Evolutionary conservation across 1,139 yeast species (phyloP).

Genomic region (Zhuliangozyma blackwelliae): DNA sequence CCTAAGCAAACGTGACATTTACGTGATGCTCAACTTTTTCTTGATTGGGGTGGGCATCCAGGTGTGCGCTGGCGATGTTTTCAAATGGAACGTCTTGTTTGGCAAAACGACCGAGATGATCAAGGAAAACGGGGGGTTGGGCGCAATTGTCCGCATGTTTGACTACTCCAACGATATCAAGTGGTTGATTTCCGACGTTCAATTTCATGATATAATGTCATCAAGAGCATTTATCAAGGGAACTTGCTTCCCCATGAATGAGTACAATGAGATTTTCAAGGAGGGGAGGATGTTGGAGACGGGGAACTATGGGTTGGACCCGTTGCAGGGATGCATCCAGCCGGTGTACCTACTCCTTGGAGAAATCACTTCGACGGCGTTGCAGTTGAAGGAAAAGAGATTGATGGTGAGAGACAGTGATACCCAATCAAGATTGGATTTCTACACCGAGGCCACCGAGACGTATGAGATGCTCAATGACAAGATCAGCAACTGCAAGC

Average conservation of each 20-base stretch:
- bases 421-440: conserved; percentile 9
- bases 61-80: conserved; percentile 45
- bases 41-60: conserved; percentile 27
- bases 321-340: conserved; percentile 46
- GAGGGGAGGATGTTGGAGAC: conserved; percentile 14
- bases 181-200: conserved; percentile 41
- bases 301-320: conserved; percentile 41
- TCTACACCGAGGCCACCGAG: conserved; percentile 14
- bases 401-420: conserved; percentile 1
- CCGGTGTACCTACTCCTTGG: conserved; percentile 39
- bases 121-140: conserved; percentile 31
- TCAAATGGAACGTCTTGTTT: conserved; percentile 35
- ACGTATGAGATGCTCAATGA: conserved; percentile 12
- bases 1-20: conserved; percentile 16
- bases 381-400: conserved; percentile 14
- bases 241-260: conserved; percentile 31
- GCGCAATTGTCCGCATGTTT: conserved; percentile 18
- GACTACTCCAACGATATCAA: conserved; percentile 36
- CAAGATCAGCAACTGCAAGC: conserved; percentile 20
- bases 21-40: conserved; percentile 23
- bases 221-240: conserved; percentile 32
- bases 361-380: conserved; percentile 34
- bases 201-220: conserved; percentile 42
- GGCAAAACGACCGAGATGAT: conserved; percentile 18
- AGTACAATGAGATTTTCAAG: conserved; percentile 21